Percentiles rank a stretch among this genome's conserved stretches.
Evolutionary conservation across 2,329 filamentous ascomycete genomes (phyloP).

Genomic region (Periconia sp.): DNA sequence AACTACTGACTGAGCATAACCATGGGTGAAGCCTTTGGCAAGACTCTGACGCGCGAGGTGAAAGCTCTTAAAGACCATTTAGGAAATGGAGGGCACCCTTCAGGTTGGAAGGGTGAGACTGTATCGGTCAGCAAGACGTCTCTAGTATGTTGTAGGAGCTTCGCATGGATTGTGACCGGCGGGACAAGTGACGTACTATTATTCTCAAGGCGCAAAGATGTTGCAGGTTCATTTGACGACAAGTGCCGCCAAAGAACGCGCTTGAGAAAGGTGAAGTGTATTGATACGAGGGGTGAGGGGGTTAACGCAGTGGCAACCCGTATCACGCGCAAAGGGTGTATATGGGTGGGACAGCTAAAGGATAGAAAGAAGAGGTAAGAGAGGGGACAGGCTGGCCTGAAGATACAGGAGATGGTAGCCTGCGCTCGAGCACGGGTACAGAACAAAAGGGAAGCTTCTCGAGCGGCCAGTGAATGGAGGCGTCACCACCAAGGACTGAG

Average conservation of each 20-base stretch:
- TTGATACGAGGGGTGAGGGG: slow-evolving; percentile 21
- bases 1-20: slow-evolving; percentile 97
- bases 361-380: slow-evolving; percentile 15
- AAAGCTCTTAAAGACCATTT: slow-evolving; percentile 82
- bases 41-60: slow-evolving; percentile 96
- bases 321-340: slow-evolving; percentile 14
- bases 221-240: slow-evolving; percentile 99
- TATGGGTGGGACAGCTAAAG: slow-evolving; percentile 14
- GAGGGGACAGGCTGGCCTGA: slow-evolving; percentile 33
- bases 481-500: slow-evolving; percentile 21
- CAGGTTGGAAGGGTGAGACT: slow-evolving; percentile 60
- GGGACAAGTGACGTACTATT: slow-evolving; percentile 62
- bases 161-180: slow-evolving; percentile 16
- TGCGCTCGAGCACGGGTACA: slow-evolving; percentile 11
- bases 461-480: slow-evolving; percentile 13
- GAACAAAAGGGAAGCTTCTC: slow-evolving; percentile 22
- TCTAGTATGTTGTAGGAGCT: slow-evolving; percentile 20
- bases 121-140: slow-evolving; percentile 22
- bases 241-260: slow-evolving; percentile 88
- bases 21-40: slow-evolving; percentile 95
- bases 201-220: slow-evolving; percentile 64
- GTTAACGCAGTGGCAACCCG: no score
- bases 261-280: slow-evolving; percentile 56
- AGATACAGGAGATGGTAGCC: slow-evolving; percentile 27
- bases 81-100: slow-evolving; percentile 73